Evolutionary conservation across 345 rosid species (phyloP), one percentile per base, ranked within the genome.

Genomic region (Eucalyptus fibrosa): DNA sequence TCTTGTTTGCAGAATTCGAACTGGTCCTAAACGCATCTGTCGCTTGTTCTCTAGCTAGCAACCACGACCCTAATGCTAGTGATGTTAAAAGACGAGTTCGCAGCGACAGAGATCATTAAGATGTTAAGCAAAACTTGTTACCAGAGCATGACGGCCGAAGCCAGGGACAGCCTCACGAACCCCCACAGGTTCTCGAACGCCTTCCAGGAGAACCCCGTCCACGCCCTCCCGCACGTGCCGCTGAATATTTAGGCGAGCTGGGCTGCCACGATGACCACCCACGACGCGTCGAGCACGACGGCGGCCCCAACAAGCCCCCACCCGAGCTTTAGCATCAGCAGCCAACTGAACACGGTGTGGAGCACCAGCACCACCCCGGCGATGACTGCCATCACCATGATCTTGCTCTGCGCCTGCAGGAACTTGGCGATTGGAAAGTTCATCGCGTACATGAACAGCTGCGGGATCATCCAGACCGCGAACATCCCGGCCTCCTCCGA

Each of bases 331-430:
- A 91, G 42, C 82, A 93, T 92, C 62, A 96, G 89, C 47, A 96
- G 86, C 99, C 99, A 97, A 82, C 95, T 93, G 37, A 97, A 67
- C 7, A 92, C 5, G 16, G 93, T 87, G 92, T 97, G 98, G 56
- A 97, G 6, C 30, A 92, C 93, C 86, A 97, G 88, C 13, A 93
- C 95, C 86, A 14, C 93, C 7, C 91, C 94, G 0, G 99, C 86
- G 12, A 97, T 95, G 32, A 91, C 90, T 1, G 99, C 96, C 98
- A 97, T 96, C 28, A 89, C 98, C 95, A 95, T 90, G 34, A 97
- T 93, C 91, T 95, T 97, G 95, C 99, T 97, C 91, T 97, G 99
- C 11, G 99, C 89, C 89, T 96, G 99, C 34, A 97, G 88, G 89
- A 97, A 97, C 88, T 96, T 97, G 6, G 94, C 94, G 87, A 95